Evolutionary conservation across 306 rosid species (phyloP).

Genomic region (Cucurbita argyrosperma): DNA sequence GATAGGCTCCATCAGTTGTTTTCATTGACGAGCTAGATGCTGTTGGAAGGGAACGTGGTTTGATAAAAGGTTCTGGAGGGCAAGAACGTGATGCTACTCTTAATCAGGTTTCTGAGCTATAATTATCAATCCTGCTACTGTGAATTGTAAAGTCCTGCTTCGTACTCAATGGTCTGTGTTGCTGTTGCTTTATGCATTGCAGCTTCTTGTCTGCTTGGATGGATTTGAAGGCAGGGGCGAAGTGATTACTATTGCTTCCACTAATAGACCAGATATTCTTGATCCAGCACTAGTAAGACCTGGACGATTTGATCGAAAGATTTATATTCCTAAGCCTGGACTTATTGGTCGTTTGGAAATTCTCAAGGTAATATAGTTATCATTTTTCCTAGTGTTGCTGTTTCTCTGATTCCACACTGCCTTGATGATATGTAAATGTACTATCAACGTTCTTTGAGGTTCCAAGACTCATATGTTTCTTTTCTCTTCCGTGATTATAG

Average conservation of each 20-base stretch:
- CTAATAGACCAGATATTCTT: slow-evolving; percentile 91
- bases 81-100: slow-evolving; percentile 99
- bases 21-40: slow-evolving; percentile 98
- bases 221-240: slow-evolving; percentile 98
- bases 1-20: slow-evolving; percentile 95
- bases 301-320: slow-evolving; percentile 90
- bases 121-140: slow-evolving; percentile 1
- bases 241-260: slow-evolving; percentile 94
- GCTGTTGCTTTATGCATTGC: slow-evolving; percentile 22
- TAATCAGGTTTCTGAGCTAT: slow-evolving; percentile 54
- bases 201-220: slow-evolving; percentile 94
- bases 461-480: slow-evolving; percentile 1
- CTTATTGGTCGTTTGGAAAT: slow-evolving; percentile 87
- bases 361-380: slow-evolving; percentile 40
- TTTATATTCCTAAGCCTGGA: slow-evolving; percentile 88
- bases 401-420: not conserved
- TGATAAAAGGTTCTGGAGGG: slow-evolving; percentile 98
- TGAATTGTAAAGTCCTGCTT: slow-evolving; percentile 1
- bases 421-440: not conserved
- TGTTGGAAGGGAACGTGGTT: slow-evolving; percentile 97
- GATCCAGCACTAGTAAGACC: slow-evolving; percentile 97
- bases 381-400: not conserved
- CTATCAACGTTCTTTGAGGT: not conserved
- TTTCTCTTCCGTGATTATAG: slow-evolving; percentile 23
- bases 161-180: slow-evolving; percentile 15